Percentiles rank a stretch among this genome's conserved stretches.
Conservation (phyloP, 2,329 filamentous ascomycete genomes). For the Ascocoryne sarcoides region DNA sequence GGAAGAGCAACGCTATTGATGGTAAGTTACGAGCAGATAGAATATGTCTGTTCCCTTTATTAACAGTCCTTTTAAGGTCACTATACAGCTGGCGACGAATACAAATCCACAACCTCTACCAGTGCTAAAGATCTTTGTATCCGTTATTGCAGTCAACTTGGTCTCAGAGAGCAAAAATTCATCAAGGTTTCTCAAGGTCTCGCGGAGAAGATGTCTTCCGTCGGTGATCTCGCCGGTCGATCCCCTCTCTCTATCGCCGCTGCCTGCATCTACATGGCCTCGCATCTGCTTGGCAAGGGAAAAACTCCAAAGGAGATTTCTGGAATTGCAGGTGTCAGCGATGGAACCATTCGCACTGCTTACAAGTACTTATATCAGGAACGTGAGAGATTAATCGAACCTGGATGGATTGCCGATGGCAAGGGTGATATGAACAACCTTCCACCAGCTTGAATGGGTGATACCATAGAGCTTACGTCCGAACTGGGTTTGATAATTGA, state of each 20-base stretch:
- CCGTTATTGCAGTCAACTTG: conserved; percentile 81
- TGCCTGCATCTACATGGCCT: conserved; percentile 94
- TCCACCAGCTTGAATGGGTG: conserved; percentile 37
- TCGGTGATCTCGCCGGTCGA: conserved; percentile 74
- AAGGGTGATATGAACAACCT: conserved; percentile 63
- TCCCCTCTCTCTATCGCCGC: conserved; percentile 91
- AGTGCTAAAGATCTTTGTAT: conserved; percentile 77
- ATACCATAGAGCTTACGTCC: conserved; percentile 14
- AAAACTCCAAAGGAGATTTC: conserved; percentile 84
- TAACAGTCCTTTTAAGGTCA: conserved; percentile 25
- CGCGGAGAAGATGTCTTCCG: conserved; percentile 66
- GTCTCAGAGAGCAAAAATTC: conserved; percentile 61
- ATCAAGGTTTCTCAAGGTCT: conserved; percentile 73
- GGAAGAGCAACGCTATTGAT: conserved; percentile 46
- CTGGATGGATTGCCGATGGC: conserved; percentile 65
- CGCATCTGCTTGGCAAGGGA: conserved; percentile 71
- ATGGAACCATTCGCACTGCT: conserved; percentile 91
- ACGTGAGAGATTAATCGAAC: conserved; percentile 64
- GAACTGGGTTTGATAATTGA: conserved; percentile 3
- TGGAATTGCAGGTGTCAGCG: conserved; percentile 76
- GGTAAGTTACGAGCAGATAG: conserved; percentile 36
- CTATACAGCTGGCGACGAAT: conserved; percentile 40
- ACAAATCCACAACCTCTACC: conserved; percentile 67
- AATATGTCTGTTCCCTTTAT: conserved; percentile 20
- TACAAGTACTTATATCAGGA: conserved; percentile 81